These are phyloP conservation scores for Larix kaempferi DNA, from an alignment of 75 land plant species.

Conservation along the genomic window DNA sequence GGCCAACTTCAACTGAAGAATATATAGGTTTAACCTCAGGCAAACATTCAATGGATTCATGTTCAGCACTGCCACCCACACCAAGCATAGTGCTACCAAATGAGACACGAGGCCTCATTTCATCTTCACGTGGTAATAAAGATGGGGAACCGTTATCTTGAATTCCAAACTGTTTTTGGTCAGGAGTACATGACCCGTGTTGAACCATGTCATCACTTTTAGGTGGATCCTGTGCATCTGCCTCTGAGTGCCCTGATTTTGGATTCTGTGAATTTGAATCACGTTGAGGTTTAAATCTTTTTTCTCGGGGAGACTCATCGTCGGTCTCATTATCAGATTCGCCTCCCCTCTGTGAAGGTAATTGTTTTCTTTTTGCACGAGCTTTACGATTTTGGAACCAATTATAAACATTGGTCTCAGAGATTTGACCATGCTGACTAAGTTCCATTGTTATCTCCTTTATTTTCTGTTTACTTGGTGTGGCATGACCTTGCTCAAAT, in stretches of 20 bases:
- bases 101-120: constrained; percentile 15
- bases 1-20: not conserved
- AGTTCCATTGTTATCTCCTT: constrained; percentile 77
- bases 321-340: constrained; percentile 59
- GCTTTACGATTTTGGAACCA: constrained; percentile 98
- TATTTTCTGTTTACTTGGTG: constrained; percentile 85
- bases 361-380: constrained; percentile 82
- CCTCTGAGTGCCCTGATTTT: not conserved
- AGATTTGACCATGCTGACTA: constrained; percentile 68
- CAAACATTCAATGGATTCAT: not conserved
- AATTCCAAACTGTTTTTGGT: not conserved
- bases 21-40: constrained; percentile 2
- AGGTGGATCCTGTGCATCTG: not conserved
- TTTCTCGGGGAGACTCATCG: constrained; percentile 39
- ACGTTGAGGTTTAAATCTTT: constrained; percentile 38
- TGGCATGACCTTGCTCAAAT: constrained; percentile 74
- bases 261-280: not conserved
- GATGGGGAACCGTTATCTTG: not conserved
- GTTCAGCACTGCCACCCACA: not conserved
- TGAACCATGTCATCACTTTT: not conserved
- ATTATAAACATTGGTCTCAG: constrained; percentile 92
- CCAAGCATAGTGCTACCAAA: constrained; percentile 20
- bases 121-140: constrained; percentile 1
- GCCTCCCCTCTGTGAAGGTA: constrained; percentile 19
- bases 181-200: not conserved